Conservation (phyloP, 1,284 basidiomycete species). For the Sporisorium scitamineum region DNA sequence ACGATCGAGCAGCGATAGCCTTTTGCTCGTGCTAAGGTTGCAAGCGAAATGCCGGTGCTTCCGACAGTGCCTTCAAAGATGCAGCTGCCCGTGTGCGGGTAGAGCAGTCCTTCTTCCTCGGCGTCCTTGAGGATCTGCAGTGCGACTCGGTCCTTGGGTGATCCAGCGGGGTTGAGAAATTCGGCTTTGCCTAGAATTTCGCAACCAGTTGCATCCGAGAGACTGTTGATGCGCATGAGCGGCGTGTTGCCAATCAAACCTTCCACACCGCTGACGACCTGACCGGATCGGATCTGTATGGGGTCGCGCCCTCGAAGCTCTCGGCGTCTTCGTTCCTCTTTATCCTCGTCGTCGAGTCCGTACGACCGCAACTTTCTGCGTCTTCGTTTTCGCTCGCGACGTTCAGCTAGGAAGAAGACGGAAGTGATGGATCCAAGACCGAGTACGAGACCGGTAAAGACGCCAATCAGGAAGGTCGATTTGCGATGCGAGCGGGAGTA, state of each 20-base stretch:
- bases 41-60: conserved; percentile 95
- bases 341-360: conserved; percentile 41
- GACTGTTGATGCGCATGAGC: conserved; percentile 86
- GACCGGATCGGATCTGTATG: conserved; percentile 48
- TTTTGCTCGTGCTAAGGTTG: conserved; percentile 82
- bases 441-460: conserved; percentile 58
- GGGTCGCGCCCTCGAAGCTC: conserved; percentile 34
- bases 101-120: conserved; percentile 82
- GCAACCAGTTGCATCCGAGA: conserved; percentile 89
- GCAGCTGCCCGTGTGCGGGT: conserved; percentile 87
- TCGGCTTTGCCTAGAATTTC: conserved; percentile 98
- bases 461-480: conserved; percentile 58
- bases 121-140: conserved; percentile 84
- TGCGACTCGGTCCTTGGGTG: conserved; percentile 96
- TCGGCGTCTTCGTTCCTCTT: conserved; percentile 37
- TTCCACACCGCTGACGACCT: conserved; percentile 59
- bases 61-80: conserved; percentile 99
- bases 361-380: conserved; percentile 33
- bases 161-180: conserved; percentile 96
- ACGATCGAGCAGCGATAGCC: conserved; percentile 69
- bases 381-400: conserved; percentile 41
- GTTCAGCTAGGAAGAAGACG: conserved; percentile 54
- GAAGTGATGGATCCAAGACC: conserved; percentile 60
- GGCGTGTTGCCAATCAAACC: conserved; percentile 81
- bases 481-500: conserved; percentile 45